These are phyloP conservation scores for Lactarius psammicola DNA, from an alignment of 768 basidiomycete genomes.

Conservation along the genomic window DNA sequence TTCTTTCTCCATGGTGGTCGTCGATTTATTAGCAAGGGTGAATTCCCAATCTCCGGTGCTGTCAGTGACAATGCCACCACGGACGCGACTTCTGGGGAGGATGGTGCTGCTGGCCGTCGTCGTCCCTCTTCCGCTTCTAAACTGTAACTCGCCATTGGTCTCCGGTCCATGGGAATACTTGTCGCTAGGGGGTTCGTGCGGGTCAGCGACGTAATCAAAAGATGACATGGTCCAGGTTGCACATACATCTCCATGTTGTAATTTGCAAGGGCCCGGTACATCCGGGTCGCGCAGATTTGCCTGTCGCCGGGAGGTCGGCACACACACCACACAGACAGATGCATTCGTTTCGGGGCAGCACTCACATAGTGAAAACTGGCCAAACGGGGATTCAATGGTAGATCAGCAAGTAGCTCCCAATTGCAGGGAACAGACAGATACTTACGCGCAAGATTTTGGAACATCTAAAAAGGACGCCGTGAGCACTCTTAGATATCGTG, in stretches of 20 bases:
- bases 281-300: constrained; percentile 18
- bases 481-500: neutral
- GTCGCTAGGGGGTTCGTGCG: neutral
- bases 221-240: neutral
- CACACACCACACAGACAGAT: neutral
- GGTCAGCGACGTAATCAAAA: neutral
- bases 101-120: neutral
- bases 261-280: constrained; percentile 11
- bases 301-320: neutral
- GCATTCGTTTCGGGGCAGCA: neutral
- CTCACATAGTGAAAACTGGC: constrained; percentile 11
- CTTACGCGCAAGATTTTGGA: constrained; percentile 16
- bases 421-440: neutral
- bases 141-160: neutral
- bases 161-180: neutral
- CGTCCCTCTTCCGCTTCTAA: neutral
- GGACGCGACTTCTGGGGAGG: neutral
- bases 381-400: too few species aligned
- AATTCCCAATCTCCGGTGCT: neutral
- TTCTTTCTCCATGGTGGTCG: neutral
- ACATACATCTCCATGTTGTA: constrained; percentile 1
- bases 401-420: constrained; percentile 4
- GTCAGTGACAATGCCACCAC: neutral
- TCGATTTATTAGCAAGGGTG: neutral
- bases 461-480: constrained; percentile 11